Percentiles rank a stretch among this genome's conserved stretches.
phyloP scores from a whole-genome alignment of 2,329 filamentous ascomycete genomes.

The Fusarium sp. region DNA sequence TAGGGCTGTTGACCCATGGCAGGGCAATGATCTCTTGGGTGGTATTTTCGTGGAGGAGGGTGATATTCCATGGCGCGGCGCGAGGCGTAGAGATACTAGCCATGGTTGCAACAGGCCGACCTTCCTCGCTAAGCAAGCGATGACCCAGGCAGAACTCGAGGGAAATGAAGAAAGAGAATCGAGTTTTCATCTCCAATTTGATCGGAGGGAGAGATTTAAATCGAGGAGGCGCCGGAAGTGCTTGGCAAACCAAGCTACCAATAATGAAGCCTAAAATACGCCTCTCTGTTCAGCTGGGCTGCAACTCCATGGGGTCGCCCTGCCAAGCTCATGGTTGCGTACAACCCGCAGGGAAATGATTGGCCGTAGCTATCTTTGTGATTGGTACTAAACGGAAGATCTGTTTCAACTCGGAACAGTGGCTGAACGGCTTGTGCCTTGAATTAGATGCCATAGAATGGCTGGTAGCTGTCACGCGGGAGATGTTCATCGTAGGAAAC shows the following conservation, averaged over 20 bases:
- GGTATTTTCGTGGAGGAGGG: neutral
- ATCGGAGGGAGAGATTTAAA: neutral
- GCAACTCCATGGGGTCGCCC: neutral
- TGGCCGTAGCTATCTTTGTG: neutral
- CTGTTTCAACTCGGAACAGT: neutral
- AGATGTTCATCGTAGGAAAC: neutral
- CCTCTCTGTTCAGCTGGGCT: neutral
- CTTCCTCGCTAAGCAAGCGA: neutral
- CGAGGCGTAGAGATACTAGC: neutral
- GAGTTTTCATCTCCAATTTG: neutral
- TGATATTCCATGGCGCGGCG: neutral
- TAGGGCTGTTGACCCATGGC: neutral
- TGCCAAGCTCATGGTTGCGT: neutral
- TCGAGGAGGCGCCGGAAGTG: neutral
- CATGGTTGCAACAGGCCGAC: neutral
- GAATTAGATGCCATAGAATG: neutral
- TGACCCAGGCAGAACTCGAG: neutral
- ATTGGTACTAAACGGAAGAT: neutral
- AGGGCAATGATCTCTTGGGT: neutral
- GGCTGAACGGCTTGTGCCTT: neutral
- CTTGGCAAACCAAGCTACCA: neutral
- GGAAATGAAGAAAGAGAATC: neutral
- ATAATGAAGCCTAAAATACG: neutral
- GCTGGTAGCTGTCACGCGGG: neutral
- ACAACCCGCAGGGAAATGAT: neutral